Evolutionary conservation across 2,329 filamentous ascomycete genomes (phyloP).

Genomic region (Podosphaera fusca): DNA sequence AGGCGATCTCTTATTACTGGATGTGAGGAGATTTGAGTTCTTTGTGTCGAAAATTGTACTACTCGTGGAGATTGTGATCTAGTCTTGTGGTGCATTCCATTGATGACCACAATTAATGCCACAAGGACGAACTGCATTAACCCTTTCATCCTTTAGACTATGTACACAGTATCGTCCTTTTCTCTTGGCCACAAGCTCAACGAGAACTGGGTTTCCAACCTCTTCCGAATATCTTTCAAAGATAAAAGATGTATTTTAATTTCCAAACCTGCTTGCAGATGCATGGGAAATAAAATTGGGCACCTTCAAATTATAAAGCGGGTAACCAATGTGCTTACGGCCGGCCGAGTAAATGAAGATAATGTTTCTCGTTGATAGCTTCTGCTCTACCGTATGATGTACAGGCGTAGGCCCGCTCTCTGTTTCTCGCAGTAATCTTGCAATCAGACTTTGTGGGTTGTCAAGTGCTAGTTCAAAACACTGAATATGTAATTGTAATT

Average conservation of each 20-base stretch:
- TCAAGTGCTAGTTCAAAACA: not conserved
- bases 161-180: not conserved
- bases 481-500: not conserved
- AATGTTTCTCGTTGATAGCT: too few relatives aligned
- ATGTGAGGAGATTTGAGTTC: slow-evolving; percentile 8
- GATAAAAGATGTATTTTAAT: not conserved
- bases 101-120: slow-evolving; percentile 11
- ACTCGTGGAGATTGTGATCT: slow-evolving; percentile 13
- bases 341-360: not conserved
- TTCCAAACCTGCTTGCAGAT: too few relatives aligned
- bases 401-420: not conserved
- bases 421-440: not conserved
- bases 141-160: slow-evolving; percentile 10
- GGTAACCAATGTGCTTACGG: not conserved
- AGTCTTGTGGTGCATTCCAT: slow-evolving; percentile 11
- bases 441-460: not conserved
- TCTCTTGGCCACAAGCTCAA: not conserved
- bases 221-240: not conserved
- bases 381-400: not conserved
- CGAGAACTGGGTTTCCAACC: not conserved
- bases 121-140: slow-evolving; percentile 10
- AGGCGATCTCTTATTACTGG: slow-evolving; percentile 16
- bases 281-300: too few relatives aligned
- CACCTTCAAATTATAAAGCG: not conserved
- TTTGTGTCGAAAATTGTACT: slow-evolving; percentile 14